Conservation (phyloP, 495 filamentous ascomycete species). For the Tuber borchii region DNA sequence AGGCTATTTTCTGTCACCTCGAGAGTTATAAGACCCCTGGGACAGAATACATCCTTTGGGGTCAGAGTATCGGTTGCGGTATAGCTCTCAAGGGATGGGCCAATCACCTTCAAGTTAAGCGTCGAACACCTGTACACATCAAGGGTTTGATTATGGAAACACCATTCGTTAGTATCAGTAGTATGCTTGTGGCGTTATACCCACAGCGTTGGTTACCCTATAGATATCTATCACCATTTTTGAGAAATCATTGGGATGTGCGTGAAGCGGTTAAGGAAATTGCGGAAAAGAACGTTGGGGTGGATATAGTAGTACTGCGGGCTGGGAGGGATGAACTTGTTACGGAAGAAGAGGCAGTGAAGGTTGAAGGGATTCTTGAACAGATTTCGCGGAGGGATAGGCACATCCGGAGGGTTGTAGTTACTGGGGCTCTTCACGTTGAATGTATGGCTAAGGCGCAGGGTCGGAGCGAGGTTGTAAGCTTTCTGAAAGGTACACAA, state of each 20-base stretch:
- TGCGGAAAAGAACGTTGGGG: slow-evolving; percentile 29
- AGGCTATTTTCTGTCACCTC: slow-evolving; percentile 49
- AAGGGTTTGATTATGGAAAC: slow-evolving; percentile 64
- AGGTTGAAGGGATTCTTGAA: slow-evolving; percentile 40
- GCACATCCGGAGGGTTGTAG: slow-evolving; percentile 24
- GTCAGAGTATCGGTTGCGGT: slow-evolving; percentile 65
- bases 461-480: slow-evolving; percentile 47
- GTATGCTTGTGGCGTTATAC: slow-evolving; percentile 68
- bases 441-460: slow-evolving; percentile 46
- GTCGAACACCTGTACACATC: slow-evolving; percentile 39
- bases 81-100: slow-evolving; percentile 53
- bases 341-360: slow-evolving; percentile 51
- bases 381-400: slow-evolving; percentile 41
- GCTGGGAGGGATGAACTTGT: slow-evolving; percentile 65
- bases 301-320: slow-evolving; percentile 54
- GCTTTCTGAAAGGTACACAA: slow-evolving; percentile 10
- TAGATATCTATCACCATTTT: slow-evolving; percentile 53
- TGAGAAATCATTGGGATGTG: slow-evolving; percentile 54
- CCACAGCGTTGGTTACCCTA: slow-evolving; percentile 81
- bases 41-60: slow-evolving; percentile 63
- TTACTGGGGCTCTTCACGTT: slow-evolving; percentile 52
- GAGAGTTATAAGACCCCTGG: slow-evolving; percentile 46
- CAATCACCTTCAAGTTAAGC: slow-evolving; percentile 41
- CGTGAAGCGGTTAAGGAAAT: slow-evolving; percentile 43
- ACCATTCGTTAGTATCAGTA: slow-evolving; percentile 64